Conservation (phyloP, 2,329 filamentous ascomycete species). For the Lizonia empirigonia region DNA sequence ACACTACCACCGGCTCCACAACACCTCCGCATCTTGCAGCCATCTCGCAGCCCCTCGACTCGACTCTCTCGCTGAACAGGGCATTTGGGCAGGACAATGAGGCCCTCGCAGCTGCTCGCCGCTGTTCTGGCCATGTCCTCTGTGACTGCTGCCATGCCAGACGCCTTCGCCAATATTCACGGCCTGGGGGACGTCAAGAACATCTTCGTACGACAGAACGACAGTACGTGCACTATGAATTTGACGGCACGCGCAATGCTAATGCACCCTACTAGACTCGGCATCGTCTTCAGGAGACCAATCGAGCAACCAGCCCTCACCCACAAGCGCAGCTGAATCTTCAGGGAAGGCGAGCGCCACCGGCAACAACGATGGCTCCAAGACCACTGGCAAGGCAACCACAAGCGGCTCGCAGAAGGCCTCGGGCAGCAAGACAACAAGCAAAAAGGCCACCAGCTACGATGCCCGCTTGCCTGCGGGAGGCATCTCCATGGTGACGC, state of each 20-base stretch:
- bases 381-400: conserved; percentile 20
- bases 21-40: conserved; percentile 21
- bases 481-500: conserved; percentile 67
- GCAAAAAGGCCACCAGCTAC: conserved; percentile 47
- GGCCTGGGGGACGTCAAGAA: conserved; percentile 36
- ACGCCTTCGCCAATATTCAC: conserved; percentile 40
- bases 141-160: conserved; percentile 41
- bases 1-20: conserved; percentile 29
- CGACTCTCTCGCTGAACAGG: conserved; percentile 4
- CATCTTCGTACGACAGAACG: conserved; percentile 40
- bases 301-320: conserved; percentile 17
- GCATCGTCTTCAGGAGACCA: conserved; percentile 24
- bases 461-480: conserved; percentile 62
- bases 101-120: conserved; percentile 47
- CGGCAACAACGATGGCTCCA: conserved; percentile 23
- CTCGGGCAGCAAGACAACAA: conserved; percentile 22
- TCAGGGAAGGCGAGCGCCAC: conserved; percentile 13
- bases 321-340: conserved; percentile 8
- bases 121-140: conserved; percentile 47
- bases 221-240: conserved; percentile 24
- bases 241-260: neutral
- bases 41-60: conserved; percentile 12
- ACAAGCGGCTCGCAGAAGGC: conserved; percentile 28
- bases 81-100: conserved; percentile 33
- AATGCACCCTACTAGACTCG: conserved; percentile 8